Base-by-base conservation (phyloP, 805 yeast species). In the Cyberlindnera mycetangii region DNA sequence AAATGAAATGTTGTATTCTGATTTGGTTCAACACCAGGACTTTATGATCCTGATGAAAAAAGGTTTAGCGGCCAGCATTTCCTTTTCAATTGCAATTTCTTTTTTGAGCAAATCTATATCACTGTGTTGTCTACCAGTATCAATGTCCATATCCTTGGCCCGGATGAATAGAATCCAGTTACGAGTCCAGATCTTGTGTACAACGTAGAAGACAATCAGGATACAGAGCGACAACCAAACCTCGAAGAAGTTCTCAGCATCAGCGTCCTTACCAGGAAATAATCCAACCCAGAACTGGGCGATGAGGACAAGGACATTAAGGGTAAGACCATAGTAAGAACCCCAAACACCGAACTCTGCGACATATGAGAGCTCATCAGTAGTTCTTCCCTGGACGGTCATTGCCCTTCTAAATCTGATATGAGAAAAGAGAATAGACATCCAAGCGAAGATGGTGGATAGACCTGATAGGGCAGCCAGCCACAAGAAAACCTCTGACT, bases 221-320 rank as follows among this genome's bases (percentile, higher is more conserved):
- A 10, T 25, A 25, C 28, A 25, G 28, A 25, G 28, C 10, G 28
- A 25, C 12, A 25, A 10, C 28, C 28, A 25, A n/a, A 25, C 12
- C 28, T 25, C 28, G 28, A 25, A 25, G 12, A 25, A 10, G 28
- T 5, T 25, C 12, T 25, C 28, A 5, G 14, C 12, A n/a, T 25
- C 28, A 25, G 28, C 28, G 28, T 25, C 28, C 12, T 45, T 69
- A 11, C 79, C 79, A 43, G 95, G 95, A 72, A 72, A 86, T 32
- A 85, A 67, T 7, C 92, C 89, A 47, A 83, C 72, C 87, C 90
- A 87, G 71, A 88, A 85, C 67, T 85, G 89, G 22, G 89, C 86
- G 45, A 77, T 68, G 47, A 88, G 69, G 49, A 87, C 80, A 46
- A 83, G 64, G 22, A 73, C 27, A 59, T 81, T 80, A 56, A 89